Evolutionary conservation across 139 green algal genomes (phyloP).

Genomic region (Chlorella sp.): DNA sequence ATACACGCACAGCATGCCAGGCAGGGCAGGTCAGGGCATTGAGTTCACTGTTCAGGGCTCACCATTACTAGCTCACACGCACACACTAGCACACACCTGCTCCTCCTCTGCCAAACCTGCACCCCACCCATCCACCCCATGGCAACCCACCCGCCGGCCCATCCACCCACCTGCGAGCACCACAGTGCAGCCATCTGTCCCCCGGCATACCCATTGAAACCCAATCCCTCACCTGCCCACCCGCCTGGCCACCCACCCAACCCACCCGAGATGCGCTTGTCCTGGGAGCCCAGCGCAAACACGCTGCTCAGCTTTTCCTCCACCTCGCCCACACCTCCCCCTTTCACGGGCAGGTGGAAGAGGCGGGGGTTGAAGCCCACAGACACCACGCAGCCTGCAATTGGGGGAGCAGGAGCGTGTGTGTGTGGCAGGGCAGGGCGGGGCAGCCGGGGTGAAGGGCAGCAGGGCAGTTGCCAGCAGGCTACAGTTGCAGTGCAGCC

Average conservation of each 20-base stretch:
- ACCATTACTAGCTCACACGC: neutral
- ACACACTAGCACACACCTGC: too few species aligned
- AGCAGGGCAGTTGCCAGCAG: neutral
- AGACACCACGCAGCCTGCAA: constrained; percentile 64
- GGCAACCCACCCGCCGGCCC: too few species aligned
- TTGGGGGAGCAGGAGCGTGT: constrained; percentile 44
- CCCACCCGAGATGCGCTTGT: constrained; percentile 44
- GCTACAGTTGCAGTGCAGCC: too few species aligned
- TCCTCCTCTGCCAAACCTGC: too few species aligned
- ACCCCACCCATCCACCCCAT: too few species aligned
- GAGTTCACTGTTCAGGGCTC: neutral
- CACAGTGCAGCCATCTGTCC: too few species aligned
- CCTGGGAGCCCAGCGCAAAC: constrained; percentile 75
- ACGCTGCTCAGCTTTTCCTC: constrained; percentile 36
- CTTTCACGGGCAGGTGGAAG: constrained; percentile 58
- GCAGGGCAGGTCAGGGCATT: neutral
- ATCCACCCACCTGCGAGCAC: too few species aligned
- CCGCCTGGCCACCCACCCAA: neutral
- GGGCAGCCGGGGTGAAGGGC: neutral
- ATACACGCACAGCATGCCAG: neutral
- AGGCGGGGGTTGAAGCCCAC: constrained; percentile 76
- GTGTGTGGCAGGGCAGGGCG: neutral
- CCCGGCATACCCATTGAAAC: neutral
- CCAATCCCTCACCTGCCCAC: neutral
- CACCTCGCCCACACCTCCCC: constrained; percentile 19